Base-by-base conservation (phyloP, 2,329 filamentous ascomycete species). In the Exophiala oligosperma region DNA sequence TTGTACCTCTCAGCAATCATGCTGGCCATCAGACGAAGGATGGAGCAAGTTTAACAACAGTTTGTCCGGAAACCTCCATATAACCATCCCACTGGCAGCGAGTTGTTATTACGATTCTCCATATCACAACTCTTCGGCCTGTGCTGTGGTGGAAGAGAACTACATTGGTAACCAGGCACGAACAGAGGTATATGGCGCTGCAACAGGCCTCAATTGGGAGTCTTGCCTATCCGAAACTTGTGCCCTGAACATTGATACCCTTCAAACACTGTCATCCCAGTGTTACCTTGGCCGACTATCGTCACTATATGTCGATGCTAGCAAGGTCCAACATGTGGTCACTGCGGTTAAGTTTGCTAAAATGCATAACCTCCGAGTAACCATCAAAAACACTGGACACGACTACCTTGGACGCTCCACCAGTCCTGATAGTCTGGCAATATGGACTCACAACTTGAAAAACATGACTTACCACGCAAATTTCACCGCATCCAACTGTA, bases 401-500 rank as follows among this genome's bases (percentile, higher is more conserved):
- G 62, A 64, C 49, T 9, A 54, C 5, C 35, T 60, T 24, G 60
- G 59, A n/a, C 70, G 69, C 49, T 70, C 69, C 7, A 61, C 68
- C 48, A 66, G 71, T 35, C 67, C 68, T 28, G 67, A 68, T 4
- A 66, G 67, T 43, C 59, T 74, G 23, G 64, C 68, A 43, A 61
- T 74, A 17, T 73, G 71, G 70, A 64, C 68, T 23, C 60, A 57
- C 35, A 59, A 72, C 37, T 54, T 73, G 1, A 57, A 67, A 17
- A 66, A 63, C n/a, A 70, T 70, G 24, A 63, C 74, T 8, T 37
- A 37, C 35, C 35, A 37, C 14, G 41, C 41, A 14, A 52, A 37
- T 0, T 70, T 69, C 49, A 65, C 72, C 12, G 48, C 69, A 1
- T 53, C 56, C n/a, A 23, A 47, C 1, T 73, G 71, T 60, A 28